Conservation (phyloP, 345 rosid genomes). For the Odontarrhena argentea region DNA sequence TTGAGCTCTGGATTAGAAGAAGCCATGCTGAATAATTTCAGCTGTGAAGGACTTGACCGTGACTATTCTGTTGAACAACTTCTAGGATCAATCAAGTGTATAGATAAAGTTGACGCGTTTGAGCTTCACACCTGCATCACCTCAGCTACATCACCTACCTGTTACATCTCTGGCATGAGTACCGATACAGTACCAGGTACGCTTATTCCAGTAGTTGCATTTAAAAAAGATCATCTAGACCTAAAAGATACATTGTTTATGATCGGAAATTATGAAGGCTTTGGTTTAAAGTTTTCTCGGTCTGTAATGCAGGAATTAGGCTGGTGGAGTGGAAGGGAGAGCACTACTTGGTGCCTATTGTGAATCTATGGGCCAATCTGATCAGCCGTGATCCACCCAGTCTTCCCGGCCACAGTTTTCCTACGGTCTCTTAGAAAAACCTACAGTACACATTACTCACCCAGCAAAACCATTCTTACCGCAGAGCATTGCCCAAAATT, state of each 20-base stretch:
- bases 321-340: constrained; percentile 62
- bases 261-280: not conserved
- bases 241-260: not conserved
- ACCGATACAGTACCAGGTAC: constrained; percentile 61
- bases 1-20: constrained; percentile 72
- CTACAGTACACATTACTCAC: constrained; percentile 4
- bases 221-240: not conserved
- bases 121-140: constrained; percentile 49
- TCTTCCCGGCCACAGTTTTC: constrained; percentile 37
- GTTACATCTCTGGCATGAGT: constrained; percentile 60
- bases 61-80: constrained; percentile 37
- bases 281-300: not conserved
- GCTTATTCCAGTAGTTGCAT: constrained; percentile 11
- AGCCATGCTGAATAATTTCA: constrained; percentile 55
- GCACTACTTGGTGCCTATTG: constrained; percentile 63
- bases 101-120: constrained; percentile 50
- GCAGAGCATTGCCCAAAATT: constrained; percentile 6
- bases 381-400: constrained; percentile 60
- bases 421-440: constrained; percentile 10
- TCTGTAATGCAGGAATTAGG: constrained; percentile 56
- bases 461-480: constrained; percentile 12
- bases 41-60: constrained; percentile 28
- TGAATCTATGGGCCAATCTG: constrained; percentile 85
- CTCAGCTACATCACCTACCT: constrained; percentile 53
- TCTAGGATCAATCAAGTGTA: constrained; percentile 52